phyloP scores from a whole-genome alignment of 495 filamentous ascomycete species.

The Cetradonia linearis region DNA sequence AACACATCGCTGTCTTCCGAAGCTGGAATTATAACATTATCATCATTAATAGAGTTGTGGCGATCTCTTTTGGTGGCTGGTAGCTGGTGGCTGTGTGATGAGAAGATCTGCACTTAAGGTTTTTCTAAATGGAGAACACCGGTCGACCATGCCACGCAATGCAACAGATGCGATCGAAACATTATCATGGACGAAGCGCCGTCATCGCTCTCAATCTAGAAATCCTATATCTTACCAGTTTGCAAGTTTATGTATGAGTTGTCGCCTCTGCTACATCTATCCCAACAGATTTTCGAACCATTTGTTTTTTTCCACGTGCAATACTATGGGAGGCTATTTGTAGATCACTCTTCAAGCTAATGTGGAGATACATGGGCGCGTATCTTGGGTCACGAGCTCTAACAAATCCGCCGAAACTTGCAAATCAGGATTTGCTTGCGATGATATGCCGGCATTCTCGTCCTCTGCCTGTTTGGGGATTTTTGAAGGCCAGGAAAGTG shows the following conservation, averaged over 20 bases:
- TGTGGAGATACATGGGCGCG: conserved; percentile 5
- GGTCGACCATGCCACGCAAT: conserved; percentile 10
- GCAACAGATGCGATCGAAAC: conserved; percentile 7
- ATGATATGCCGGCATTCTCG: conserved; percentile 1
- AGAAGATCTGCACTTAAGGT: conserved; percentile 9
- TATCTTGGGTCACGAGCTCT: conserved; percentile 8
- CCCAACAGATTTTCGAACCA: background rate
- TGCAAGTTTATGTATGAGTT: background rate
- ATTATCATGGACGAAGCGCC: conserved; percentile 1
- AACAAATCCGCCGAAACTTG: background rate
- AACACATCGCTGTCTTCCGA: background rate
- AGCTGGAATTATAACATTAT: background rate
- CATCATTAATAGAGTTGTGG: conserved; percentile 3
- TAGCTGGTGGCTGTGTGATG: conserved; percentile 13
- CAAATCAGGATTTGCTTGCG: conserved; percentile 2
- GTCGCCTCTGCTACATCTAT: background rate
- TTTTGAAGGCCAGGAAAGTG: background rate
- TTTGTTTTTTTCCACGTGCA: background rate
- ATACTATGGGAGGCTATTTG: conserved; percentile 4
- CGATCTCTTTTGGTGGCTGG: background rate
- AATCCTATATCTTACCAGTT: background rate
- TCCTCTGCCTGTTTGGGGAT: background rate
- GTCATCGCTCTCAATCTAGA: conserved; percentile 1
- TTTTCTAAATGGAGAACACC: conserved; percentile 17
- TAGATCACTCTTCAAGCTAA: conserved; percentile 11